Percentiles rank a stretch among this genome's conserved stretches.
Evolutionary conservation across 2,329 filamentous ascomycete genomes (phyloP).

Genomic region (Pseudocercospora musae): DNA sequence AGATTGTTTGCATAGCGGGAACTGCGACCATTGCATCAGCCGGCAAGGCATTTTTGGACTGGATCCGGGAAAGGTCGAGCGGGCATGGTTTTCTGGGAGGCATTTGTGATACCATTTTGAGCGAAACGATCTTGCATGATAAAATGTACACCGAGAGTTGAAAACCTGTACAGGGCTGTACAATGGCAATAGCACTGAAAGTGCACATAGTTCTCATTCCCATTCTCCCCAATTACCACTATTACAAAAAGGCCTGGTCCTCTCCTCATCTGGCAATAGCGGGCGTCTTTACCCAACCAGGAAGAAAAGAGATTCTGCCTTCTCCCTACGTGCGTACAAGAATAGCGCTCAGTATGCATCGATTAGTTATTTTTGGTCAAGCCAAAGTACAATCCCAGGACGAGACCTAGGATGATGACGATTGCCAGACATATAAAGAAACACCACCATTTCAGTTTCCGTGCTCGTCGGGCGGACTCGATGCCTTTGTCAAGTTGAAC

Average conservation of each 20-base stretch:
- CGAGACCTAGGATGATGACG: slow-evolving; percentile 48
- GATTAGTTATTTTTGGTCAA: slow-evolving; percentile 23
- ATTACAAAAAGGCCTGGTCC: slow-evolving; percentile 4
- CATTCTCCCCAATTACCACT: neutral
- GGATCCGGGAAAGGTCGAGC: neutral
- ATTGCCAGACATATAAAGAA: slow-evolving; percentile 55
- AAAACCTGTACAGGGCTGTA: neutral
- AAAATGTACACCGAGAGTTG: neutral
- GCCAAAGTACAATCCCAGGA: slow-evolving; percentile 50
- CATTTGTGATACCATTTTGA: slow-evolving; percentile 2
- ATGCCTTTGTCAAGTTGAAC: slow-evolving; percentile 67
- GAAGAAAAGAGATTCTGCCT: neutral
- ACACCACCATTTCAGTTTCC: slow-evolving; percentile 82
- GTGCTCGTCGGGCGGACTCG: slow-evolving; percentile 61
- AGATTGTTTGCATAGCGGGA: neutral
- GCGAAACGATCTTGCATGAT: neutral
- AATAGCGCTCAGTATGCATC: neutral
- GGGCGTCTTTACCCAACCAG: neutral
- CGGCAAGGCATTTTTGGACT: neutral
- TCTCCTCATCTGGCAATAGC: neutral
- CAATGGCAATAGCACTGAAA: neutral
- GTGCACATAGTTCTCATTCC: slow-evolving; percentile 1
- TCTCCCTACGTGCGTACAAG: neutral
- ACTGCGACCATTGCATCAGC: neutral
- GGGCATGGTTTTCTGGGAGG: neutral